These are phyloP conservation scores for Coffea eugenioides DNA, from an alignment of 257 asterid species.

Conservation along the genomic window DNA sequence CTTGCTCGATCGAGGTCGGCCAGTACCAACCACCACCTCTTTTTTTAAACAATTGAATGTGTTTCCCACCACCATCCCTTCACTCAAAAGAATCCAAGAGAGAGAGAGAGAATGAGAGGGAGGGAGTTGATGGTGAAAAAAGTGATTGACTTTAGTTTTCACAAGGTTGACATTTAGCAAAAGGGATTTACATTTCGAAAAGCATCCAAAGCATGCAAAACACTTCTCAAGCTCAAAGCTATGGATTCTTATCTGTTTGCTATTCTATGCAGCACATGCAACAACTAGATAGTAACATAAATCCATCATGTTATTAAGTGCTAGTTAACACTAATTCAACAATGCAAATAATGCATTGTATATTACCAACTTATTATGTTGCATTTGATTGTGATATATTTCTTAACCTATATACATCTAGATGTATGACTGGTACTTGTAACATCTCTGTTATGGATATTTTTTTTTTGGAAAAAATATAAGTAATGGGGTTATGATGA, in stretches of 20 bases:
- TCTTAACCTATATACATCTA: not conserved
- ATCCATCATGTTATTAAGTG: no score
- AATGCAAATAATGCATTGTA: not conserved
- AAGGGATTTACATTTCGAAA: slow-evolving; percentile 34
- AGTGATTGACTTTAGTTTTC: slow-evolving; percentile 45
- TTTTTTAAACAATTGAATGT: slow-evolving; percentile 41
- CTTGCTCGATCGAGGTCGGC: slow-evolving; percentile 25
- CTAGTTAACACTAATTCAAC: no score
- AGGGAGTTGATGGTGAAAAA: slow-evolving; percentile 22
- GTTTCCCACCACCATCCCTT: slow-evolving; percentile 56
- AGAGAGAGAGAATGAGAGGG: not conserved
- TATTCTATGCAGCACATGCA: no score
- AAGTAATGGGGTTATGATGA: slow-evolving; percentile 15
- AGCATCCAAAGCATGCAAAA: slow-evolving; percentile 53
- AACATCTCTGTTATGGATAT: not conserved
- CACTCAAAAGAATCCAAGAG: slow-evolving; percentile 49
- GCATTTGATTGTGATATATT: no score
- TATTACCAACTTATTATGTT: not conserved
- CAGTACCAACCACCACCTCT: slow-evolving; percentile 41
- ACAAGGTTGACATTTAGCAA: slow-evolving; percentile 56
- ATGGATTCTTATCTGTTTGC: not conserved
- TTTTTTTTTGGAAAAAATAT: not conserved
- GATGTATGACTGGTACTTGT: no score
- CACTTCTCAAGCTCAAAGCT: not conserved
- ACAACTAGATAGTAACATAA: no score